phyloP scores from a whole-genome alignment of 176 grass and related monocot species.

The Olyra latifolia region DNA sequence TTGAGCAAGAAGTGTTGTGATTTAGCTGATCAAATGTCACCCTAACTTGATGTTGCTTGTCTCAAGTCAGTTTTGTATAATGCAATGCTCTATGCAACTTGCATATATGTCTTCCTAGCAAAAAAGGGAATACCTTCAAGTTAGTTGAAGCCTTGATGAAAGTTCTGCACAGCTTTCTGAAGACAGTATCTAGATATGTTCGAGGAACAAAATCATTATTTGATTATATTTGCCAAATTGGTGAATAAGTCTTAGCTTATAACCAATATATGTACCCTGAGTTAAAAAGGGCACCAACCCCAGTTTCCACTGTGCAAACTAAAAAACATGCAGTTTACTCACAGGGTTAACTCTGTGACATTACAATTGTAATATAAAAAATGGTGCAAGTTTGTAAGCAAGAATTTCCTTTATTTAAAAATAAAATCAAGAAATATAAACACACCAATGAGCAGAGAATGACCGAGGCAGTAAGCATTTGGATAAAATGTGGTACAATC shows the following conservation, averaged over 20 bases:
- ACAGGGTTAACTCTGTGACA: background rate
- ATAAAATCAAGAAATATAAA: background rate
- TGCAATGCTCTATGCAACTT: background rate
- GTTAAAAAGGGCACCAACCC: background rate
- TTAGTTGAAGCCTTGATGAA: conserved; percentile 8
- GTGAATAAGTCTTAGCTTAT: background rate
- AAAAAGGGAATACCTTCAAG: background rate
- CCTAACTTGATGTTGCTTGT: background rate
- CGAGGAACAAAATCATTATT: background rate
- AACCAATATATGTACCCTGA: background rate
- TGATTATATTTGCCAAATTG: background rate
- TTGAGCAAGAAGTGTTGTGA: conserved; percentile 20
- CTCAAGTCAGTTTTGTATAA: background rate
- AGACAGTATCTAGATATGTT: background rate
- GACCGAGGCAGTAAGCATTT: conserved; percentile 15
- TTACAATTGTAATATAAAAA: background rate
- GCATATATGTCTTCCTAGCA: conserved; percentile 17
- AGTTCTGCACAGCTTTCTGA: background rate
- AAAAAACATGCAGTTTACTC: background rate
- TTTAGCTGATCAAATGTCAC: conserved; percentile 6
- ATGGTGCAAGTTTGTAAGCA: background rate
- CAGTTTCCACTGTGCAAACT: background rate
- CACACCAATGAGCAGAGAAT: background rate
- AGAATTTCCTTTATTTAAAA: background rate
- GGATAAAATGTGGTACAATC: background rate